These are phyloP conservation scores for Hypoxylon subgilvum DNA, from an alignment of 495 filamentous ascomycete species.

Conservation along the genomic window DNA sequence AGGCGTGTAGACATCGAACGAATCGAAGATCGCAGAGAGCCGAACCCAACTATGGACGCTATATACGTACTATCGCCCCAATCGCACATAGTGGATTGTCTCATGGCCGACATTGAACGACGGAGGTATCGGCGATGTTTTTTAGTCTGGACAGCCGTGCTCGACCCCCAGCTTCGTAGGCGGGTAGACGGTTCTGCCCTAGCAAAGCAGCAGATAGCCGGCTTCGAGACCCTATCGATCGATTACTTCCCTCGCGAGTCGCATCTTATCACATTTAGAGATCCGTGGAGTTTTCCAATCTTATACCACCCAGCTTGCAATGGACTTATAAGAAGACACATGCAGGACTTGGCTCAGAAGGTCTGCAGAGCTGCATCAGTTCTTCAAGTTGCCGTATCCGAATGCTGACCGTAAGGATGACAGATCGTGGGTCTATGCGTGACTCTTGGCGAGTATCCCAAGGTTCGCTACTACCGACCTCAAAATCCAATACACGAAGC, in stretches of 20 bases:
- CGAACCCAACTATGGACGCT: slow-evolving; percentile 88
- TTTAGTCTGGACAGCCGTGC: slow-evolving; percentile 79
- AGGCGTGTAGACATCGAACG: slow-evolving; percentile 76
- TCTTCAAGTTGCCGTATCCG: slow-evolving; percentile 20
- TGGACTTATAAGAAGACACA: slow-evolving; percentile 76
- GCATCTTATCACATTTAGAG: slow-evolving; percentile 85
- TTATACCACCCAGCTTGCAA: slow-evolving; percentile 92
- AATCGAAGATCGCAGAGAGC: slow-evolving; percentile 80
- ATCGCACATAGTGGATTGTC: slow-evolving; percentile 86
- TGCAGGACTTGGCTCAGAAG: slow-evolving; percentile 85
- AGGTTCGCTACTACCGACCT: slow-evolving; percentile 86
- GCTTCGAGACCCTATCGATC: slow-evolving; percentile 74
- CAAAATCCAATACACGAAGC: slow-evolving; percentile 81
- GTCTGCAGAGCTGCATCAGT: slow-evolving; percentile 51
- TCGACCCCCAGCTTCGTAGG: slow-evolving; percentile 49
- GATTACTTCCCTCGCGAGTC: slow-evolving; percentile 92
- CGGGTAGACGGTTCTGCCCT: slow-evolving; percentile 50
- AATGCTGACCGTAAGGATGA: slow-evolving; percentile 36
- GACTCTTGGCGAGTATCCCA: slow-evolving; percentile 83
- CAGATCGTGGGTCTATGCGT: slow-evolving; percentile 86
- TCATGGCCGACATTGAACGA: slow-evolving; percentile 88
- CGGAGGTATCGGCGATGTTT: slow-evolving; percentile 74
- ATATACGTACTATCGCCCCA: slow-evolving; percentile 87
- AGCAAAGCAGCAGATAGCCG: slow-evolving; percentile 74
- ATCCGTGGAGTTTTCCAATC: slow-evolving; percentile 92